Base-by-base conservation (phyloP, 306 rosid species). In the Fagus sylvatica region DNA sequence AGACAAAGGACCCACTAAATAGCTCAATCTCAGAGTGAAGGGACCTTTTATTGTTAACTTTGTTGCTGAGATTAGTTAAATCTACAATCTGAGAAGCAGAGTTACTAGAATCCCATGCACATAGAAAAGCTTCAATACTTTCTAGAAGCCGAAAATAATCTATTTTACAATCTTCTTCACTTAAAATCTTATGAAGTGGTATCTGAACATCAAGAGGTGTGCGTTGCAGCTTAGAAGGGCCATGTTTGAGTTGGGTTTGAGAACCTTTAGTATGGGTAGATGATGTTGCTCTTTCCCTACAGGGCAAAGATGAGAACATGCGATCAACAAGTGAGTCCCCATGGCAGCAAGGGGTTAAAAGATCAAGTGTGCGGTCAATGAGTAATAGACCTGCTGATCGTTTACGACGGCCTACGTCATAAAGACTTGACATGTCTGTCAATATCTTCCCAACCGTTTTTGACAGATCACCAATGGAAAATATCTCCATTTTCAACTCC, bases 401-500 rank as follows among this genome's bases (percentile, higher is more conserved):
- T 82, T 85, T 94, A 64, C 91, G 93, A 43, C 97, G 93, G 65
- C 98, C 98, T 33, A 92, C 97, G 43, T 94, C 98, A 81, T 94
- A 94, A 66, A 92, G 93, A 82, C 97, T 94, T 57, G 97, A 94
- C 98, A 94, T 92, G 87, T 88, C 95, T 9, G 93, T 92, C 91
- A 92, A 56, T 79, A 92, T 65, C 84, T 90, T 92, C 57, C 98
- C 97, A 71, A 94, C 89, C 48, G 83, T 81, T 90, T 89, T 94
- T 76, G 98, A 89, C 69, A 88, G 82, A 88, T 92, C 98, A 57
- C 97, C 98, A 60, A 94, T 86, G 75, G 98, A 94, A 87, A 90
- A 94, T 76, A 94, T 90, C 83, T 94, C 98, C 93, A 90, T 73
- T 84, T 92, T 94, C 91, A 94, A 85, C 92, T 94, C 98, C 98